Base-by-base conservation (phyloP, 371 early-diverging fungal species). In the Circinella minor region DNA sequence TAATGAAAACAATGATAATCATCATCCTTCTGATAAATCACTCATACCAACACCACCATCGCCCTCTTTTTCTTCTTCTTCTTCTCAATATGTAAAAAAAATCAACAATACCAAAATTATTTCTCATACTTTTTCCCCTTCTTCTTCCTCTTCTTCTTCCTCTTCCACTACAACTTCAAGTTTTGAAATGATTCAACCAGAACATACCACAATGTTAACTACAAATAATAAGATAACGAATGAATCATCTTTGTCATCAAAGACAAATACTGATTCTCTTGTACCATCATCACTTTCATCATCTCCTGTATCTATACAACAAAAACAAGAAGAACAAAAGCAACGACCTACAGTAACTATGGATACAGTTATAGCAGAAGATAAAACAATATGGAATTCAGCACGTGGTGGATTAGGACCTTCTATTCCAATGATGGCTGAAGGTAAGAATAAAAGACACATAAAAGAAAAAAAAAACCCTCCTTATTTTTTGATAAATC, bases 111-210 rank as follows among this genome's bases (percentile, higher is more conserved):
- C 6, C 43, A 1, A 43, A 43, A 3, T 9, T 43, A 43, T 43
- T 43, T 43, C 43, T 11, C 51, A 51, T 15, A 14, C 8, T 51
- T 15, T n/a, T n/a, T 51, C 51, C 6, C 51, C 51, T 51, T 51
- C 51, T 51, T 51, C 51, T 3, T 51, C 51, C 6, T 51, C 51
- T 3, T 47, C 47, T 11, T 47, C 47, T 11, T 15, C 15, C 47
- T 47, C 47, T 47, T 14, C 14, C 15, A n/a, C 51, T n/a, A 17
- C 51, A 51, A 17, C 57, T 34, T 57, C 57, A 34, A 57, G 57
- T 57, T 57, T 57, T 57, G 57, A 57, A 57, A 57, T 57, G 57
- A 57, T 57, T 34, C 8, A 57, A 10, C 57, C 11, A 1, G 55
- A 47, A 11, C 11, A 47, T 11, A 15, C 9, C 11, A 15, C 9